Base-by-base conservation (phyloP, 306 rosid genomes). In the Quercus cerris region DNA sequence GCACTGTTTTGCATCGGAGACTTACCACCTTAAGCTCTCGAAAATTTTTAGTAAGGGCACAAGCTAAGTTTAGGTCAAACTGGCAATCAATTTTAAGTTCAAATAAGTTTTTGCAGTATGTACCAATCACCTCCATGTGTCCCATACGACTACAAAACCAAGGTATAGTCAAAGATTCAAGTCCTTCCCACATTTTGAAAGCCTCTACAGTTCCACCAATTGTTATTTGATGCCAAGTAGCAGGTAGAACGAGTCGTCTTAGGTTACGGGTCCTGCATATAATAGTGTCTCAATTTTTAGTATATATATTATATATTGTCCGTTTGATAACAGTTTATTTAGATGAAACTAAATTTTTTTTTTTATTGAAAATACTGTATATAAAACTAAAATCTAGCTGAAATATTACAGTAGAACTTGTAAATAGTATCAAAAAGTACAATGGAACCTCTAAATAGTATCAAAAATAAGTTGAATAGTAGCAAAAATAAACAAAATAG, bases 131-230 rank as follows among this genome's bases (percentile, higher is more conserved):
- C 44, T 38, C 44, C 44, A 38, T 38, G 44, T 38, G 44, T 38
- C 7, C 2, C 44, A 38, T 38, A 38, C 44, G 44, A 38, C 44
- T 38, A 6, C 44, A 38, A 38, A 38, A 38, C 10, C 44, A 3
- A 5, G 87, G 66, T 44, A 80, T 5, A 0, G 88, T 81, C 23
- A 86, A n/a, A 58, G 85, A 84, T 28, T 82, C 83, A 15, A 88
- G 87, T 0, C 64, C 56, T 55, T 14, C 13, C 88, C 90, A 81
- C 25, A 6, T 30, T 51, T 15, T 73, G 70, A 80, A 63, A 11
- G 81, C 90, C 0, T 12, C 17, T 1, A 59, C 4, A 0, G 76
- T 2, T 46, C 64, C 87, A 5, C 0, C 2, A 8, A 22, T 27
- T 46, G 85, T 5, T 5, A 80, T 1, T 0, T 3, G 2, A 9